Evolutionary conservation across 108 stramenopile genomes (phyloP).

Genomic region (Nitzschia putrida): DNA sequence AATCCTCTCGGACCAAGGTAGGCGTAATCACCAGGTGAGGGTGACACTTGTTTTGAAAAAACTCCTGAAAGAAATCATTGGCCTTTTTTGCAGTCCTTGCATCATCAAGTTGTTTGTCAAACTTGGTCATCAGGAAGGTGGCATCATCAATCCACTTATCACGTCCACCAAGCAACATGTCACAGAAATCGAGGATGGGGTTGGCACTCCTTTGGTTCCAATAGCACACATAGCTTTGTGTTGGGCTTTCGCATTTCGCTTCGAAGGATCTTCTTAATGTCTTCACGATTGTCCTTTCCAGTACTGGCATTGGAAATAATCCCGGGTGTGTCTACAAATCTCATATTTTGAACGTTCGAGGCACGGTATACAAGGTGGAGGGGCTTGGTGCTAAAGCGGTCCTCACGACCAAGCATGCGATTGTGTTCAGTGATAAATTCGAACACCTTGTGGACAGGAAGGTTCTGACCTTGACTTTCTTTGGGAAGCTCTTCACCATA

Average conservation of each 20-base stretch:
- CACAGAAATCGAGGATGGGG: slow-evolving; percentile 70
- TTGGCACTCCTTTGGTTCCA: slow-evolving; percentile 81
- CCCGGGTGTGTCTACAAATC: slow-evolving; percentile 61
- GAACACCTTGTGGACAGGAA: slow-evolving; percentile 67
- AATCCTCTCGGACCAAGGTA: slow-evolving; percentile 62
- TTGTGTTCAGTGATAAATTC: slow-evolving; percentile 64
- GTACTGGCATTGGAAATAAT: slow-evolving; percentile 70
- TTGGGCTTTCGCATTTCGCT: slow-evolving; percentile 64
- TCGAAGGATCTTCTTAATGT: slow-evolving; percentile 68
- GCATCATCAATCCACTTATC: slow-evolving; percentile 59
- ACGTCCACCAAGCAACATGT: slow-evolving; percentile 56
- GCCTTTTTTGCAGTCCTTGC: slow-evolving; percentile 63
- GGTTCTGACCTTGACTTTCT: slow-evolving; percentile 27
- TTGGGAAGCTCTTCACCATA: slow-evolving; percentile 57
- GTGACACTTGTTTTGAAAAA: slow-evolving; percentile 46
- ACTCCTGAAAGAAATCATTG: slow-evolving; percentile 72
- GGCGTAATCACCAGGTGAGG: slow-evolving; percentile 75
- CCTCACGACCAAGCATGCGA: slow-evolving; percentile 49
- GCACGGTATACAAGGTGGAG: slow-evolving; percentile 61
- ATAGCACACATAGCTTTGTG: slow-evolving; percentile 70
- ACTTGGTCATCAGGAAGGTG: slow-evolving; percentile 79
- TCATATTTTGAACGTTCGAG: slow-evolving; percentile 77
- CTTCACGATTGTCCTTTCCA: slow-evolving; percentile 70
- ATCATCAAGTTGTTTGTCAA: slow-evolving; percentile 74
- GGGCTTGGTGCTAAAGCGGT: slow-evolving; percentile 60